phyloP scores from a whole-genome alignment of 345 rosid species.

The Salix arbutifolia region DNA sequence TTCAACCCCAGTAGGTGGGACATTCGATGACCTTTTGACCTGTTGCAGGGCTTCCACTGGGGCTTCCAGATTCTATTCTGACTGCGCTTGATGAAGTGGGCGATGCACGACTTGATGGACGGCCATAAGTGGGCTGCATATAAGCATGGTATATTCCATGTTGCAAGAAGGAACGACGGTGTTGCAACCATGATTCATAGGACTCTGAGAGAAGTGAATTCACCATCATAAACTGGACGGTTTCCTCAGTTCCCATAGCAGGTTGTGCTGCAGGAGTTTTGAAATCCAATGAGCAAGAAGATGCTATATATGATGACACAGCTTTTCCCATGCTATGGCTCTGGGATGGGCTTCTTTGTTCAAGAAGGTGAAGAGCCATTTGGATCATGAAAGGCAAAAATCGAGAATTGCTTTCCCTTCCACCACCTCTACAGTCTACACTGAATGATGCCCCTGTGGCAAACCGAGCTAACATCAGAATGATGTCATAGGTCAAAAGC shows the following conservation, averaged over 20 bases:
- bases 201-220: constrained; percentile 87
- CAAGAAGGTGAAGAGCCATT: constrained; percentile 92
- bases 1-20: constrained; percentile 28
- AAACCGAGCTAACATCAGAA: constrained; percentile 93
- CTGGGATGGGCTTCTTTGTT: constrained; percentile 82
- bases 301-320: constrained; percentile 58
- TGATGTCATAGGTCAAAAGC: no score
- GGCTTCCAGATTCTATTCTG: neutral
- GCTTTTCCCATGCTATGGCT: constrained; percentile 68
- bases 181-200: constrained; percentile 88
- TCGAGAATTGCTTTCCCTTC: constrained; percentile 96
- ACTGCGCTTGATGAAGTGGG: constrained; percentile 24
- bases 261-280: constrained; percentile 52
- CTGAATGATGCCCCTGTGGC: constrained; percentile 97
- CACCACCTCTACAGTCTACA: constrained; percentile 85
- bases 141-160: constrained; percentile 86
- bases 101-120: constrained; percentile 39
- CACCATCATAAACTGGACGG: constrained; percentile 97
- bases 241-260: constrained; percentile 68
- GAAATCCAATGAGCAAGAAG: constrained; percentile 46
- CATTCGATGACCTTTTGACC: constrained; percentile 43
- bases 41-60: constrained; percentile 5
- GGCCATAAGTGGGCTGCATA: constrained; percentile 87
- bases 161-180: constrained; percentile 75
- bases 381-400: constrained; percentile 92